phyloP scores from a whole-genome alignment of 2,329 filamentous ascomycete species.

The Diaporthe amygdali region DNA sequence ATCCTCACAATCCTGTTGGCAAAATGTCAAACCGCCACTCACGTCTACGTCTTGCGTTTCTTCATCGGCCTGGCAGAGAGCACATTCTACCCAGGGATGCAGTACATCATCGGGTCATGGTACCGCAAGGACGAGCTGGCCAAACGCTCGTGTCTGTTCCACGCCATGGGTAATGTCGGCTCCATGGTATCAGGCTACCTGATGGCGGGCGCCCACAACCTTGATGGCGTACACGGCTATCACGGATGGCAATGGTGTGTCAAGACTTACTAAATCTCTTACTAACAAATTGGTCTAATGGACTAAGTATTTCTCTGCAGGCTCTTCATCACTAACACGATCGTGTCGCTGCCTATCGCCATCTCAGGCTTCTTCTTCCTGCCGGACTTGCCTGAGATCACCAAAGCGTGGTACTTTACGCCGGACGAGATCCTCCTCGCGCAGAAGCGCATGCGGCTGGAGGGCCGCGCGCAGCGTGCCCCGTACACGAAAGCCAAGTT shows the following conservation, averaged over 20 bases:
- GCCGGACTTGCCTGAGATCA: conserved; percentile 46
- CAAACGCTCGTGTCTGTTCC: conserved; percentile 55
- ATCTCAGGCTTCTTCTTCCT: conserved; percentile 54
- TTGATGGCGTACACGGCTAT: conserved; percentile 54
- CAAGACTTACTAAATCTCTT: no score
- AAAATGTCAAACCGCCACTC: conserved; percentile 37
- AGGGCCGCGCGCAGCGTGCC: conserved; percentile 48
- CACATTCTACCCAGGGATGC: conserved; percentile 45
- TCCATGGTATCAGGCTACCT: conserved; percentile 42
- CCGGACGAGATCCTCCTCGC: conserved; percentile 44
- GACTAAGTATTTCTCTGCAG: no score
- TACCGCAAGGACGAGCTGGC: conserved; percentile 51
- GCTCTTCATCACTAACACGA: conserved; percentile 63
- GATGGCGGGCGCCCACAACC: conserved; percentile 53
- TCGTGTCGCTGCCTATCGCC: conserved; percentile 61
- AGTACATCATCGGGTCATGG: conserved; percentile 51
- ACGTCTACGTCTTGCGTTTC: conserved; percentile 48
- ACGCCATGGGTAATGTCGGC: conserved; percentile 64
- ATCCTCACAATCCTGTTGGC: conserved; percentile 39
- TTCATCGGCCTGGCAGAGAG: conserved; percentile 48
- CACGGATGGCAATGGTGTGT: conserved; percentile 60
- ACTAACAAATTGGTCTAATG: no score
- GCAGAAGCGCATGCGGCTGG: conserved; percentile 46
- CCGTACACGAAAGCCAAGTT: conserved; percentile 54
- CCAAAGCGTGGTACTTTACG: conserved; percentile 42